Base-by-base conservation (phyloP, 2,329 filamentous ascomycete genomes). In the Leptographium radiaticola region DNA sequence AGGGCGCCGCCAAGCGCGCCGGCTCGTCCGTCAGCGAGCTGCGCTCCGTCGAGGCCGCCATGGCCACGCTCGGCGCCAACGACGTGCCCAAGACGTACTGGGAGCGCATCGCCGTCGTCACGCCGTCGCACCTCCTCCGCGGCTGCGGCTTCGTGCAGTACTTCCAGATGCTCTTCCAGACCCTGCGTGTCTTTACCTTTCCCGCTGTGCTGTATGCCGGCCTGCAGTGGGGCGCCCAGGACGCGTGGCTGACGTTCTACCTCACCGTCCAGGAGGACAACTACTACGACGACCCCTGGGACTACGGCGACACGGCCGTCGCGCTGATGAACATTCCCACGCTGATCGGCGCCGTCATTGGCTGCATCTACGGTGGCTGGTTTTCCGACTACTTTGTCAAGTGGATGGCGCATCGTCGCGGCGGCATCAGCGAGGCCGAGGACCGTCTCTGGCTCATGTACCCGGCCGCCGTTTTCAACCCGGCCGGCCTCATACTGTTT, bases 321-420 rank as follows among this genome's bases (percentile, higher is more conserved):
- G 49, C 51, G 16, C 51, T 53, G 4, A 53, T 53, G 51, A 53
- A 53, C 51, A 53, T 53, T 16, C 51, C 51, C 11, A 53, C 51
- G 2, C 51, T 53, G 38, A 53, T 53, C 30, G 51, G 51, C 30
- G 51, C 51, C 30, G 45, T 53, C 38, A 49, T 53, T 34, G 51
- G 51, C 16, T 53, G 51, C 18, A 15, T 53, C 13, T 53, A 53
- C 13, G 51, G 51, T 12, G 51, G 51, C 30, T 49, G 45, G 51
- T 53, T 53, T 33, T 30, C 51, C 15, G 51, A 53, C 18, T 11
- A 6, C 18, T 53, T 53, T 36, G 51, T 53, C 11, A 42, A 33
- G 1, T 53, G 51, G 45, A 48, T 53, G 45, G 51, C 51, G 11
- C 44, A 30, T 18, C 51, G 45, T 12, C 51, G 51, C n/a, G 51